These are phyloP conservation scores for Colletotrichum melonis DNA, from an alignment of 2,329 filamentous ascomycete genomes.

Conservation along the genomic window DNA sequence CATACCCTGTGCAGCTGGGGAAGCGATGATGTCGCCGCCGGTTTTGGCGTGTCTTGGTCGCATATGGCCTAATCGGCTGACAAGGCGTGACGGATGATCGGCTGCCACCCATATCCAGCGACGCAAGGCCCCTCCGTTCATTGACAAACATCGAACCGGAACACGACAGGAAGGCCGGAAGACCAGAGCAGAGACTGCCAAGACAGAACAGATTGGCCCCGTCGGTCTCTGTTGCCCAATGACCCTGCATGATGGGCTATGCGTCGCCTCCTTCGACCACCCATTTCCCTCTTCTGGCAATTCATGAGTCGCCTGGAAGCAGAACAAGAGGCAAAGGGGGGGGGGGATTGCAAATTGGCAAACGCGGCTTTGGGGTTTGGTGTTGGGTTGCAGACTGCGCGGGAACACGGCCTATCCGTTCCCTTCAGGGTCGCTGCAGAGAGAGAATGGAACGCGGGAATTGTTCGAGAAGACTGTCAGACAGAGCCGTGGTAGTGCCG, in stretches of 20 bases:
- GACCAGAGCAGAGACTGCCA: conserved; percentile 1
- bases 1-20: neutral
- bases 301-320: conserved; percentile 2
- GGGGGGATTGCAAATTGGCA: conserved; percentile 11
- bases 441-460: conserved; percentile 13
- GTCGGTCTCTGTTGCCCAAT: neutral
- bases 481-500: neutral
- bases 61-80: neutral
- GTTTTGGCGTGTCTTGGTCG: neutral
- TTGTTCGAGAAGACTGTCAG: conserved; percentile 24
- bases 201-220: conserved; percentile 2
- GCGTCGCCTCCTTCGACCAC: neutral
- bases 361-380: conserved; percentile 11
- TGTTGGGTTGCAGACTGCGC: conserved; percentile 16
- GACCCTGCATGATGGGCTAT: conserved; percentile 1
- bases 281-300: conserved; percentile 4
- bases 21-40: neutral
- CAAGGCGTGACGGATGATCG: neutral
- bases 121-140: conserved; percentile 18
- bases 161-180: neutral
- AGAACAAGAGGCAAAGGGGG: neutral
- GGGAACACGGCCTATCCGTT: neutral
- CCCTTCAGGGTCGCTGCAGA: neutral
- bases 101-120: conserved; percentile 7
- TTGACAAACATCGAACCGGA: conserved; percentile 10